phyloP scores from a whole-genome alignment of 768 basidiomycete species.

The Leccinum variicolor region DNA sequence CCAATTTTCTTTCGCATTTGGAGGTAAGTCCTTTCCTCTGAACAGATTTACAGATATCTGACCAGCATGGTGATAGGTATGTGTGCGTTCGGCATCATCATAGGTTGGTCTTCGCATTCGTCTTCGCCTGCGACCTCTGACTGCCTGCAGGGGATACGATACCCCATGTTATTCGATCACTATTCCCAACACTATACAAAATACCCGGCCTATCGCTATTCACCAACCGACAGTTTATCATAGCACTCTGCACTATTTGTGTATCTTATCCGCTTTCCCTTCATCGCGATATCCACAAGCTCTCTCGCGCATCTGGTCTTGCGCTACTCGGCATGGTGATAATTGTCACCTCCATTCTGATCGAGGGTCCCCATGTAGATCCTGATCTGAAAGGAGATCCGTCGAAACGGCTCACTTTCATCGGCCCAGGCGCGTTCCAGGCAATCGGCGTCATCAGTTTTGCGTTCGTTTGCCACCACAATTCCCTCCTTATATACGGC shows the following conservation, averaged over 20 bases:
- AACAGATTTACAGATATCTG: neutral
- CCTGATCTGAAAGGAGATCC: slow-evolving; percentile 76
- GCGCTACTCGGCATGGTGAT: slow-evolving; percentile 92
- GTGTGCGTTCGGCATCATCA: slow-evolving; percentile 98
- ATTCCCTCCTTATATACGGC: slow-evolving; percentile 94
- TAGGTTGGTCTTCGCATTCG: slow-evolving; percentile 39
- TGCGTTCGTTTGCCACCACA: slow-evolving; percentile 97
- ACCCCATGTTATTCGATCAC: slow-evolving; percentile 85
- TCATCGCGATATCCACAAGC: slow-evolving; percentile 96
- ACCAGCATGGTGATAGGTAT: slow-evolving; percentile 56
- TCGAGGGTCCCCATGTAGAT: slow-evolving; percentile 77
- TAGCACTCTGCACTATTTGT: slow-evolving; percentile 78
- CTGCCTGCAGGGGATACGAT: slow-evolving; percentile 77
- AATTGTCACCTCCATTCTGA: slow-evolving; percentile 81
- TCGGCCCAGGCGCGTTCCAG: slow-evolving; percentile 82
- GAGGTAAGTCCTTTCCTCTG: slow-evolving; percentile 51
- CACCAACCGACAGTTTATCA: slow-evolving; percentile 85
- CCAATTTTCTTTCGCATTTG: slow-evolving; percentile 97
- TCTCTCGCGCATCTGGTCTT: slow-evolving; percentile 87
- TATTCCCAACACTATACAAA: slow-evolving; percentile 67
- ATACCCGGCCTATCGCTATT: slow-evolving; percentile 77
- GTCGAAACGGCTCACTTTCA: slow-evolving; percentile 65
- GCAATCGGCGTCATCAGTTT: slow-evolving; percentile 98
- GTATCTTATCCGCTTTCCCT: slow-evolving; percentile 95
- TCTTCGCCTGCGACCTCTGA: neutral